Percentiles rank a stretch among this genome's conserved stretches.
These are phyloP conservation scores for Fusarium denticulatum DNA, from an alignment of 2,329 filamentous ascomycete species.

Conservation along the genomic window DNA sequence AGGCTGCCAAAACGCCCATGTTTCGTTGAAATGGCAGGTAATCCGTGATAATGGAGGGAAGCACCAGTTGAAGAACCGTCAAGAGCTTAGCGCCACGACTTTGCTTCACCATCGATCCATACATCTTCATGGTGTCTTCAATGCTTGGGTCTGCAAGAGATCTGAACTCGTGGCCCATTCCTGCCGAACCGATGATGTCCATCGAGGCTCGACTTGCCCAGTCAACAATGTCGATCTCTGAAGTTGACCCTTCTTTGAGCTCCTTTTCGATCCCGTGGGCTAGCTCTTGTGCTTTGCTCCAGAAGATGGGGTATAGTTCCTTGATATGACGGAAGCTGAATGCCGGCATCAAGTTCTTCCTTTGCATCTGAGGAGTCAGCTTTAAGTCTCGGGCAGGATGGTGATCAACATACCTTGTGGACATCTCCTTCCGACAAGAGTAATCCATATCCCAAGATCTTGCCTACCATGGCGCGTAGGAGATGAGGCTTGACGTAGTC, in stretches of 20 bases:
- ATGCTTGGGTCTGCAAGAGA: conserved; percentile 46
- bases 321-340: conserved; percentile 37
- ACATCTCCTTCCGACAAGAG: conserved; percentile 23
- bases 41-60: conserved; percentile 25
- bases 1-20: conserved; percentile 24
- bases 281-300: conserved; percentile 25
- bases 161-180: conserved; percentile 48
- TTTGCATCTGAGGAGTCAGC: conserved; percentile 22
- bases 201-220: conserved; percentile 40
- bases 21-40: conserved; percentile 28
- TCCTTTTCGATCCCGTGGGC: conserved; percentile 3
- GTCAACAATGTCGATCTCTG: conserved; percentile 16
- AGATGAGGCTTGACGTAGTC: conserved; percentile 30
- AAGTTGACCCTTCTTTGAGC: background rate
- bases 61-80: conserved; percentile 20
- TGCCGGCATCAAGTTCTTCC: conserved; percentile 31
- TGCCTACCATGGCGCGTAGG: conserved; percentile 25
- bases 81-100: conserved; percentile 36
- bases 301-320: conserved; percentile 26
- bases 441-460: conserved; percentile 18
- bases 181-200: conserved; percentile 50
- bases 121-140: conserved; percentile 44
- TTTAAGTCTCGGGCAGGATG: fast-evolving
- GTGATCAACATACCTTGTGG: background rate
- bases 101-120: conserved; percentile 40